Base-by-base conservation (phyloP, 176 grass and related monocot genomes). In the Echinochloa phyllopogon region DNA sequence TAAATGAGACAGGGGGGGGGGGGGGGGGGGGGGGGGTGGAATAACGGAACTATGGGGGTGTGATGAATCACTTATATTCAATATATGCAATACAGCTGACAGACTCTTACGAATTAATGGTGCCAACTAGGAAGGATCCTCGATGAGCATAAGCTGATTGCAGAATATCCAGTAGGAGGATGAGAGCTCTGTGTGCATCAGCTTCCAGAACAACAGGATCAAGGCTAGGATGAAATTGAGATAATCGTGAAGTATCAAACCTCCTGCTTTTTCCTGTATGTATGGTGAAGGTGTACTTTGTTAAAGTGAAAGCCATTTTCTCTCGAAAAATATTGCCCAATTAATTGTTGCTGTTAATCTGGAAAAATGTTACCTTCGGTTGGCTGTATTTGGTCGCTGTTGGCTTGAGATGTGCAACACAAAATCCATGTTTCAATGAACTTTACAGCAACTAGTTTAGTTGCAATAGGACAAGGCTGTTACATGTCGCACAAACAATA, bases 341-440 rank as follows among this genome's bases (percentile, higher is more conserved):
- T 82, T 77, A 83, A 72, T 77, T 69, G 42, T 65, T 86, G 55
- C 25, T 4, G 3, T 51, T 68, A 81, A 82, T 81, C 47, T 20
- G 45, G 62, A 24, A 37, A 53, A 58, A 13, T 69, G 76, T 16
- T 89, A 99, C 92, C 86, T 91, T 91, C 81, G 74, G 47, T 79
- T 70, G 66, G 69, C 51, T 65, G 78, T 40, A 51, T 89, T 76
- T 80, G 76, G 66, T 86, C 70, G 72, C 74, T 79, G 64, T 69
- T 92, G 49, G 85, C 68, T 88, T 88, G 82, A 85, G 88, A 84
- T 59, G 92, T 91, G 70, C 92, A 89, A 87, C 86, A 86, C 61
- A 94, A 86, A 79, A 90, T 86, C 82, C 92, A 99, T 64, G 78
- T 86, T 89, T 94, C 94, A 68, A 99, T 48, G 62, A 99, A 99